Evolutionary conservation across 306 rosid genomes (phyloP).

Genomic region (Castanopsis chinensis): DNA sequence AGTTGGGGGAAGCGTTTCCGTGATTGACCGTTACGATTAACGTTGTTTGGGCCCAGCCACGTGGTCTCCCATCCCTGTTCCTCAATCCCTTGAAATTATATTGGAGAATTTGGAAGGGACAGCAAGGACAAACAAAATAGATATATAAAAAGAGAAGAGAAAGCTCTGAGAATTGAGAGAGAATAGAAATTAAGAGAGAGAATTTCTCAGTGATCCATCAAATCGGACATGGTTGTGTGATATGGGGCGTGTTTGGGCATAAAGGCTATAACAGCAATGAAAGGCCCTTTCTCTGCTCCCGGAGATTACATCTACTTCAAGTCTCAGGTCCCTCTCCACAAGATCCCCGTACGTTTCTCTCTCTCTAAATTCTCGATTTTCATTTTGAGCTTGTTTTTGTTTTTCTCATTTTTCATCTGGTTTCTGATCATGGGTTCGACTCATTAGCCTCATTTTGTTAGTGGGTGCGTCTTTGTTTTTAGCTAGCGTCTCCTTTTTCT

Average conservation of each 20-base stretch:
- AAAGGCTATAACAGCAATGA: constrained; percentile 51
- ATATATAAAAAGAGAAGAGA: background rate
- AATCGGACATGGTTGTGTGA: constrained; percentile 13
- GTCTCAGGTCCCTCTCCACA: constrained; percentile 99
- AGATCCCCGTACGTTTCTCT: constrained; percentile 72
- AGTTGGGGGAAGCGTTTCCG: constrained; percentile 18
- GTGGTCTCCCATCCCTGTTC: background rate
- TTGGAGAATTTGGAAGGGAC: background rate
- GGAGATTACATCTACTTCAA: constrained; percentile 97
- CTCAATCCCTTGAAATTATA: constrained; percentile 10
- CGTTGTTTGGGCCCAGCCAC: constrained; percentile 30
- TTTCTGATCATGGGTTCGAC: background rate
- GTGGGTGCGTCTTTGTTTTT: background rate
- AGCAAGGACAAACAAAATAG: background rate
- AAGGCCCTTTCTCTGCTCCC: constrained; percentile 96
- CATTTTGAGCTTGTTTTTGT: background rate
- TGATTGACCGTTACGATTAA: constrained; percentile 1
- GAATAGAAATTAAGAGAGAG: background rate
- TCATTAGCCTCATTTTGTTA: constrained; percentile 1
- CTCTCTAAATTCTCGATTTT: background rate
- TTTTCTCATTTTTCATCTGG: background rate
- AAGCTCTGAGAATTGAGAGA: no score
- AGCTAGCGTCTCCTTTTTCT: background rate
- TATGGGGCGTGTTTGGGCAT: constrained; percentile 26
- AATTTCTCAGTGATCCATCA: constrained; percentile 23